These are phyloP conservation scores for Metschnikowia chrysomelidarum DNA, from an alignment of 805 yeast genomes.

Conservation along the genomic window DNA sequence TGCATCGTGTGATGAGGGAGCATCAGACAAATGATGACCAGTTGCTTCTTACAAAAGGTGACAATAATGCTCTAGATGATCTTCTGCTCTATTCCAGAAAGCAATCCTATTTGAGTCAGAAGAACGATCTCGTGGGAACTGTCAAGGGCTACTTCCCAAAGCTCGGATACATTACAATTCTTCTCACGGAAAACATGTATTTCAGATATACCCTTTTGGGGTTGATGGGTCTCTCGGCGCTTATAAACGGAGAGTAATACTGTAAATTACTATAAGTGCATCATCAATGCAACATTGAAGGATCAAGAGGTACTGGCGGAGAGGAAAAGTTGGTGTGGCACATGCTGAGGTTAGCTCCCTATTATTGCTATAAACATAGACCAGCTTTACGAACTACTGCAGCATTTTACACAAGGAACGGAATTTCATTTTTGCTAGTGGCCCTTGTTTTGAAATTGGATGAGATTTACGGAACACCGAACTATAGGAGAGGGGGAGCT, in stretches of 20 bases:
- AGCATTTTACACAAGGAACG: too few relatives aligned
- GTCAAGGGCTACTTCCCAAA: constrained; percentile 91
- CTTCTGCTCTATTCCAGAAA: constrained; percentile 76
- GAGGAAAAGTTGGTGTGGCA: too few relatives aligned
- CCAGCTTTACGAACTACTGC: too few relatives aligned
- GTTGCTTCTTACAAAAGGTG: constrained; percentile 88
- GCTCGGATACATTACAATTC: constrained; percentile 87
- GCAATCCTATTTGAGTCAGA: constrained; percentile 73
- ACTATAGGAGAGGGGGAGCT: too few relatives aligned
- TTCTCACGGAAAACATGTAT: constrained; percentile 84
- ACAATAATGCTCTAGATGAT: constrained; percentile 91
- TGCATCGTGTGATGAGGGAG: constrained; percentile 88
- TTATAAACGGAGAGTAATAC: constrained; percentile 38
- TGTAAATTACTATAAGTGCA: not conserved
- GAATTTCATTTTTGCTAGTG: too few relatives aligned
- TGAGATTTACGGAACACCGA: too few relatives aligned
- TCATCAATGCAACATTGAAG: too few relatives aligned
- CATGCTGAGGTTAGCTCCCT: too few relatives aligned
- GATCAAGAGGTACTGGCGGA: too few relatives aligned
- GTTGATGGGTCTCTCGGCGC: constrained; percentile 64
- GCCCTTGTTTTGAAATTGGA: too few relatives aligned
- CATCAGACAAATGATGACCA: constrained; percentile 64
- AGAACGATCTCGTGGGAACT: constrained; percentile 79
- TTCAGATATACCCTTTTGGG: constrained; percentile 79
- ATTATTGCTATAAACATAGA: too few relatives aligned